Evolutionary conservation across 2,329 filamentous ascomycete species (phyloP), one percentile per base, ranked within the genome.

Genomic region (Fusarium nanum): DNA sequence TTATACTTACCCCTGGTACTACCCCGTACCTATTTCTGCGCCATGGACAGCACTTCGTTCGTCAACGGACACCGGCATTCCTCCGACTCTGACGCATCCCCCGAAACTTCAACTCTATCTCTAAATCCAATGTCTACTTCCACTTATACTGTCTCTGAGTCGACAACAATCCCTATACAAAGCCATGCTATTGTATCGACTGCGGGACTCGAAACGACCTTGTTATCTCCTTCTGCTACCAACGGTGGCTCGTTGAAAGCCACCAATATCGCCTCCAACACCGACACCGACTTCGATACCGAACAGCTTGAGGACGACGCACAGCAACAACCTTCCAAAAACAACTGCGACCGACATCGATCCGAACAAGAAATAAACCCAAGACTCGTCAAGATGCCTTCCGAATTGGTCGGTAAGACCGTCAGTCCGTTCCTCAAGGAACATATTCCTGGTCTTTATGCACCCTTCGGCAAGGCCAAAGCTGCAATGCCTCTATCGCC

Each of bases 401-500:
- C 85, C 66, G 91, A 91, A 71, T 86, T 93, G 59, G 91, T 92
- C 68, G 88, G 89, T 75, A 89, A 93, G 81, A 93, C 92, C 60
- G 90, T 97, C 69, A 92, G 91, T 37, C 94, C 95, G 3, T 98
- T 97, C 78, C 88, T 98, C 56, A 90, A 92, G 72, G 92, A 94
- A 78, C 94, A 98, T 77, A 97, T 98, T 52, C 95, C 95, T 5
- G 89, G 89, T 67, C 87, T 96, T 75, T 98, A 98, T 81, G 93
- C 94, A 34, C 93, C 93, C 18, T 83, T 93, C 59, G 91, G 92
- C 64, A 89, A 89, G 73, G 81, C 83, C 10, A 83, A 85, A 62
- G 80, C 74, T 11, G 49, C 63, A 11, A 63, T 70, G 52, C 60
- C 67, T 53, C 22, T 65, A 44, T 62, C 60, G 32, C 56, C 67